Evolutionary conservation across 108 stramenopile species (phyloP).

Genomic region (Fragilaria radians): DNA sequence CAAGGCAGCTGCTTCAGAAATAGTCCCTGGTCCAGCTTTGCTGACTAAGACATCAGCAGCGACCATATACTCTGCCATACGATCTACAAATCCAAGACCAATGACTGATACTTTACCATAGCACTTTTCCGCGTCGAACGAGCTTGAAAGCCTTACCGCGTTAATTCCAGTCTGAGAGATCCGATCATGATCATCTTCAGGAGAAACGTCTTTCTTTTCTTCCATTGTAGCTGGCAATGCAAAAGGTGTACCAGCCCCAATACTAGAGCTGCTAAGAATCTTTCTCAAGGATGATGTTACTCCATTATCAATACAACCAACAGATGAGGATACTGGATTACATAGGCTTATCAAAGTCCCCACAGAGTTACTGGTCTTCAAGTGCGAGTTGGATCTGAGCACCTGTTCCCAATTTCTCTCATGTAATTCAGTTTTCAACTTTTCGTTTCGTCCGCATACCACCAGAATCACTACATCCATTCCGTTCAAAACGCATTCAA

Average conservation of each 20-base stretch:
- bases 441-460: conserved; percentile 88
- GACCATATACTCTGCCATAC: conserved; percentile 97
- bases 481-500: conserved; percentile 50
- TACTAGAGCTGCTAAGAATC: conserved; percentile 33
- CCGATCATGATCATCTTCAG: neutral
- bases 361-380: neutral
- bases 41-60: conserved; percentile 90
- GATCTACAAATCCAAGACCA: conserved; percentile 85
- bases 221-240: conserved; percentile 12
- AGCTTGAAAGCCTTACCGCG: neutral
- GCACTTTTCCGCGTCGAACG: neutral
- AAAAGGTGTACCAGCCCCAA: conserved; percentile 4
- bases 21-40: conserved; percentile 98
- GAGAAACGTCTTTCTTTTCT: conserved; percentile 6
- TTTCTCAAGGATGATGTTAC: conserved; percentile 26
- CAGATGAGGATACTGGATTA: neutral
- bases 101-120: conserved; percentile 51
- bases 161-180: neutral
- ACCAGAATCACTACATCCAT: conserved; percentile 84
- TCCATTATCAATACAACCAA: conserved; percentile 45
- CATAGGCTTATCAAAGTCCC: neutral
- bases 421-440: conserved; percentile 31
- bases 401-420: conserved; percentile 40
- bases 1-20: conserved; percentile 92
- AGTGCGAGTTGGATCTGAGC: neutral